These are phyloP conservation scores for Camellia japonica DNA, from an alignment of 148 eudicot species.

Conservation along the genomic window DNA sequence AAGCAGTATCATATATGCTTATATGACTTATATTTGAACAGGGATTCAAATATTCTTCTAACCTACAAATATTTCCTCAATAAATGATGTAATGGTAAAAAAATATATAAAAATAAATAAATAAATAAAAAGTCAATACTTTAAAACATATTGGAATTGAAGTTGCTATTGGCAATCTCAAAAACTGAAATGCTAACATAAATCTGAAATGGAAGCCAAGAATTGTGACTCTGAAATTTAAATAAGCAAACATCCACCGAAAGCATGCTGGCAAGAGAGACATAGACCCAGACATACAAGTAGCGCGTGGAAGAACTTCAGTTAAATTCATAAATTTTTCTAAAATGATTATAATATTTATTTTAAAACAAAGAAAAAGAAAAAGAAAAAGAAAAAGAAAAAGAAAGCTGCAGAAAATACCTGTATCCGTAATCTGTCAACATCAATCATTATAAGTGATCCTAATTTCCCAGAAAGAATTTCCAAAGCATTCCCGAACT, in stretches of 20 bases:
- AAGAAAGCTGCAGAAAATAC: slow-evolving; percentile 47
- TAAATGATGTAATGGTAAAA: no score
- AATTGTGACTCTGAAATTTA: background rate
- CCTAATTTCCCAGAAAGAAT: slow-evolving; percentile 83
- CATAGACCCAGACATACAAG: background rate
- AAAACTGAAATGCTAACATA: background rate
- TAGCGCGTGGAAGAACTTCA: background rate
- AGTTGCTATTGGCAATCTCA: background rate
- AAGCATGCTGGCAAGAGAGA: background rate
- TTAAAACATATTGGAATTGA: background rate
- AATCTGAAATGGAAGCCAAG: background rate
- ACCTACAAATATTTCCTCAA: background rate
- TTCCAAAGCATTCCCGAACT: slow-evolving; percentile 78
- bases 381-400: background rate
- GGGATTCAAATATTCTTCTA: background rate
- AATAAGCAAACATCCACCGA: background rate
- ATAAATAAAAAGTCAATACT: background rate
- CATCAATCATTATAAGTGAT: slow-evolving; percentile 70
- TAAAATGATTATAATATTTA: background rate
- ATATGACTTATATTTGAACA: background rate
- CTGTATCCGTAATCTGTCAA: slow-evolving; percentile 82
- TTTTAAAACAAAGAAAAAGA: no score
- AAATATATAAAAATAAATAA: background rate
- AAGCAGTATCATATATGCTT: background rate
- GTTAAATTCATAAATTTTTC: background rate